A percentile compares a stretch with the other conserved stretches of the same genome.
phyloP scores from a whole-genome alignment of 768 basidiomycete species.

The Amanita exitialis region DNA sequence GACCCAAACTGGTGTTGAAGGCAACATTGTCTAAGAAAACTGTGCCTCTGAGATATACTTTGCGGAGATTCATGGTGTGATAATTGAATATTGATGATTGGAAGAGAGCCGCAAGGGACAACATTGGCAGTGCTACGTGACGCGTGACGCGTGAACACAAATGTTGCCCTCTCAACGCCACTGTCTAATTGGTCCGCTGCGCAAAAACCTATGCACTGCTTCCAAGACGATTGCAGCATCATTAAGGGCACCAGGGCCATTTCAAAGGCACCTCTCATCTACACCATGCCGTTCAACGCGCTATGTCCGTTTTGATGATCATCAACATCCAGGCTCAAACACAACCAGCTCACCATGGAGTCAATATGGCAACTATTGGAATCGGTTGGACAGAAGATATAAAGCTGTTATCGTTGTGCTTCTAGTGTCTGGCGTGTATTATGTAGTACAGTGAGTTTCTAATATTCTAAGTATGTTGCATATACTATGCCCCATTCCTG shows the following conservation, averaged over 20 bases:
- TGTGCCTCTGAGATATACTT: no score
- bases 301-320: slow-evolving; percentile 6
- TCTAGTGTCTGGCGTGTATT: slow-evolving; percentile 17
- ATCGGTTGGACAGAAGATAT: not conserved
- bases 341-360: not conserved
- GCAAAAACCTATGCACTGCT: not conserved
- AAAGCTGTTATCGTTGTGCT: slow-evolving; percentile 5
- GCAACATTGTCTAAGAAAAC: no score
- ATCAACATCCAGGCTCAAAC: not conserved
- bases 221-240: not conserved
- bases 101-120: no score
- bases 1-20: no score
- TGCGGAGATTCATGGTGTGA: no score
- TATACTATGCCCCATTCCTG: not conserved
- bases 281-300: not conserved
- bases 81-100: no score
- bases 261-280: slow-evolving; percentile 1
- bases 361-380: not conserved
- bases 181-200: not conserved
- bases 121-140: no score
- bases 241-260: not conserved
- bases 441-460: slow-evolving; percentile 24
- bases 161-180: no score
- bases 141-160: no score
- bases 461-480: not conserved